Percentiles rank a stretch among this genome's conserved stretches.
phyloP scores from a whole-genome alignment of 2,329 filamentous ascomycete species.

The Alternaria postmessia region DNA sequence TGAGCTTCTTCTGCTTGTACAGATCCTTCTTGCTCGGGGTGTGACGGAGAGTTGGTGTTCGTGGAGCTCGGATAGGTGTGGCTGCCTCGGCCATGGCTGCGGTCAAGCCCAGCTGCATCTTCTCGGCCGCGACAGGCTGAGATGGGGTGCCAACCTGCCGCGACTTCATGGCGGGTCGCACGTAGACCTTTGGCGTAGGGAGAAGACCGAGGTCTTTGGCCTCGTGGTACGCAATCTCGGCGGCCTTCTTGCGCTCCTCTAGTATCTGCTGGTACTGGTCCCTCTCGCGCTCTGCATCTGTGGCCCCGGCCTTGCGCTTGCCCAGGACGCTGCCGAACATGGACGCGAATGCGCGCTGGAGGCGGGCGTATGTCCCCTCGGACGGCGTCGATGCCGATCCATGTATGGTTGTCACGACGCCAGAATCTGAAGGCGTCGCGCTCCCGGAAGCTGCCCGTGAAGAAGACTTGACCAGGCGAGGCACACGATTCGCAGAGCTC shows the following conservation, averaged over 20 bases:
- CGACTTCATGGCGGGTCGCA: constrained; percentile 29
- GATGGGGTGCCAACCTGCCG: constrained; percentile 19
- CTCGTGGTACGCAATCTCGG: constrained; percentile 42
- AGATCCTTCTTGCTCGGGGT: constrained; percentile 65
- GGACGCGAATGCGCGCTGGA: constrained; percentile 37
- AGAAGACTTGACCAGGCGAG: constrained; percentile 2
- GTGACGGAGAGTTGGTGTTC: constrained; percentile 51
- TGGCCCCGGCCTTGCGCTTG: constrained; percentile 41
- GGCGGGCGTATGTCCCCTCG: constrained; percentile 39
- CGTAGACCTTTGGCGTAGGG: constrained; percentile 43
- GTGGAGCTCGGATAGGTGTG: constrained; percentile 22
- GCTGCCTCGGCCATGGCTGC: constrained; percentile 16
- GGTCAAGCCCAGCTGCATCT: constrained; percentile 17
- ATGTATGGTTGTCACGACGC: constrained; percentile 10
- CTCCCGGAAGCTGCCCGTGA: constrained; percentile 5
- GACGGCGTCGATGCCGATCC: constrained; percentile 11
- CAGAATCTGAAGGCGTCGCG: constrained; percentile 5
- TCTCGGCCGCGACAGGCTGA: constrained; percentile 1
- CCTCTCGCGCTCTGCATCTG: constrained; percentile 29
- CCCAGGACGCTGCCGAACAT: constrained; percentile 39
- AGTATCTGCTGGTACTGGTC: constrained; percentile 23
- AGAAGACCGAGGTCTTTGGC: constrained; percentile 46
- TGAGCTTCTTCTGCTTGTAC: constrained; percentile 64
- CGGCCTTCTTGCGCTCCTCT: constrained; percentile 40
- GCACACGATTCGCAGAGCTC: constrained; percentile 9